Evolutionary conservation across 2,329 filamentous ascomycete genomes (phyloP).

Genomic region (Fusarium nanum): DNA sequence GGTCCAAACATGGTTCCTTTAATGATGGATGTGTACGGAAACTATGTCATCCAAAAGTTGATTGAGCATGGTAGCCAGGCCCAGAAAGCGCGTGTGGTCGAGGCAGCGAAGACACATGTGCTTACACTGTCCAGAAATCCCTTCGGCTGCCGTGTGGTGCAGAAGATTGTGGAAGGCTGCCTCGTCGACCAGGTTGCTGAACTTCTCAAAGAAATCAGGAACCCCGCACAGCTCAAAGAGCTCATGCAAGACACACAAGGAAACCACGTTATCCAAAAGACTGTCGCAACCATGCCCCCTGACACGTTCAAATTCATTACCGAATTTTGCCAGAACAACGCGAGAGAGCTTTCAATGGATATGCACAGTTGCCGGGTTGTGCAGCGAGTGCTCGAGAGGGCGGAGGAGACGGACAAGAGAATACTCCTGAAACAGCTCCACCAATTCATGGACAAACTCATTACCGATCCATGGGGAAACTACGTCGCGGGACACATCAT

Average conservation of each 20-base stretch:
- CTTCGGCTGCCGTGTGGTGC: conserved; percentile 95
- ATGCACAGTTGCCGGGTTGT: conserved; percentile 92
- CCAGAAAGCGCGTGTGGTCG: conserved; percentile 88
- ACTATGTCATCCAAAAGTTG: conserved; percentile 98
- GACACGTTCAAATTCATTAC: conserved; percentile 88
- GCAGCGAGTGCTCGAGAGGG: conserved; percentile 89
- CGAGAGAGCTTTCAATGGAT: conserved; percentile 80
- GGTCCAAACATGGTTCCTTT: conserved; percentile 84
- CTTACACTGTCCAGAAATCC: conserved; percentile 83
- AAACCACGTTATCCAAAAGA: conserved; percentile 96
- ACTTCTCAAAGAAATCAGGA: conserved; percentile 83
- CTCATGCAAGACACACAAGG: conserved; percentile 90
- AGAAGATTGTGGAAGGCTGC: conserved; percentile 92
- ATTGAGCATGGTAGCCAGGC: conserved; percentile 95
- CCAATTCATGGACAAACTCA: conserved; percentile 74
- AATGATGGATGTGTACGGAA: conserved; percentile 97
- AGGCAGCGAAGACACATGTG: conserved; percentile 88
- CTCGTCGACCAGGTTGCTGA: conserved; percentile 90
- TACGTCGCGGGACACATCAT: conserved; percentile 97
- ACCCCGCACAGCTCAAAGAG: conserved; percentile 67
- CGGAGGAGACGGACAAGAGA: conserved; percentile 75
- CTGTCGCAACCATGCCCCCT: conserved; percentile 82
- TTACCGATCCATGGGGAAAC: conserved; percentile 92
- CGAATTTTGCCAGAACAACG: conserved; percentile 79
- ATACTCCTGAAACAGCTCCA: conserved; percentile 84